Evolutionary conservation across 495 filamentous ascomycete species (phyloP), one percentile per base, ranked within the genome.

Genomic region (Penicillium tannophilum): DNA sequence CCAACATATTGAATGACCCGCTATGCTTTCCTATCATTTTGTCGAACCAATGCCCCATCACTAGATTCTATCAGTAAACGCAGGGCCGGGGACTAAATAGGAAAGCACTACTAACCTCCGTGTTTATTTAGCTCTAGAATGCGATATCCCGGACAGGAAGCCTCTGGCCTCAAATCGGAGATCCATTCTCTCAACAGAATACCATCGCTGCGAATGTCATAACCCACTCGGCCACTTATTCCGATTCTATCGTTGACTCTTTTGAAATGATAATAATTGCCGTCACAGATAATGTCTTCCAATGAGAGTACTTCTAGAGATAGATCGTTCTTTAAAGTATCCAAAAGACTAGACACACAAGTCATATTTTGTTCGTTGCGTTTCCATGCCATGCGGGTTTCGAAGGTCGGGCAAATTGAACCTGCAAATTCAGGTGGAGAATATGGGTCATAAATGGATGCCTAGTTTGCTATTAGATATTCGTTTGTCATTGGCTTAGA

Each of bases 11-110:
- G 11, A 44, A 54, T 39, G 55, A 62, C 16, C 50, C 60, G 45
- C 60, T 62, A 33, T 54, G 45, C 50, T 58, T 62, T 17, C 60
- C 60, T 58, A 58, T 51, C 55, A 62, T 62, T 31, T 58, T 44
- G 50, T 62, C 60, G 50, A 62, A 62, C 60, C 60, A 58, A 30
- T 50, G 16, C 36, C 50, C 55, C 43, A 62, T 58, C 46, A 49
- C 60, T 62, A 54, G 45, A 33, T 54, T 45, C 33, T 24, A 62
- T 62, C 26, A 62, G 55, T 54, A 58, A 52, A 11, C 14, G 3
- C 28, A 55, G 51, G n/a, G n/a, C n/a, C n/a, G n/a, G n/a, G 1
- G 54, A 39, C 14, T 54, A 36, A 30, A 54, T 62, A 51, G 35
- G 26, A 50, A 54, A 23, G 55, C 19, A 39, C 49, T 31, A 58